Conservation (phyloP, 208 protist genomes). For the Wallacemonas rigidus region DNA sequence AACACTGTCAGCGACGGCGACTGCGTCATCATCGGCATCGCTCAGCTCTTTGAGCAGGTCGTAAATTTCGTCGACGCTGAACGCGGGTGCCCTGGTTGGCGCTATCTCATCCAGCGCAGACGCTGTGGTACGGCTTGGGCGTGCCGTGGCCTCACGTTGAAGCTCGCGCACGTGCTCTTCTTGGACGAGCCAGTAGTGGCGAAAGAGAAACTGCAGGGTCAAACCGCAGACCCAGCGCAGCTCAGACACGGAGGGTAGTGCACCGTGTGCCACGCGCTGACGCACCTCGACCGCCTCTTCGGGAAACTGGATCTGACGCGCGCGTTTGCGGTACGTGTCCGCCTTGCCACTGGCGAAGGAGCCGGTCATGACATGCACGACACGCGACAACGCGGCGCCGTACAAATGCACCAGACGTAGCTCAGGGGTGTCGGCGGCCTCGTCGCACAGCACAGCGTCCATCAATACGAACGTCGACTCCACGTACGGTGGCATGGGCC, state of each 20-base stretch:
- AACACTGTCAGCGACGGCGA: constrained; percentile 9
- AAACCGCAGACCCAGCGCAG: constrained; percentile 79
- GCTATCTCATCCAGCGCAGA: too few relatives aligned
- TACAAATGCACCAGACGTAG: constrained; percentile 38
- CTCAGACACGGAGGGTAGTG: constrained; percentile 63
- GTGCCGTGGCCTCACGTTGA: constrained; percentile 6
- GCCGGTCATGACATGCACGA: constrained; percentile 86
- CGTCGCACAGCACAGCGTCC: constrained; percentile 59
- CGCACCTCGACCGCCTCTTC: constrained; percentile 88
- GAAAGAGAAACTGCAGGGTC: constrained; percentile 78
- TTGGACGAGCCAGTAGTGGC: constrained; percentile 77
- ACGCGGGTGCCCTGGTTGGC: not conserved
- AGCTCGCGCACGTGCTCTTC: constrained; percentile 52
- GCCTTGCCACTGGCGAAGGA: constrained; percentile 58
- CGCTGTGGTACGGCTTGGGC: too few relatives aligned
- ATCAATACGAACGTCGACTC: constrained; percentile 70
- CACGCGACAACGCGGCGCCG: constrained; percentile 74
- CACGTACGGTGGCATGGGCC: constrained; percentile 66
- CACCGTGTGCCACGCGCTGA: constrained; percentile 83
- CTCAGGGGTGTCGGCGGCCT: constrained; percentile 21
- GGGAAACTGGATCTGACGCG: constrained; percentile 68
- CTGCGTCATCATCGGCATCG: constrained; percentile 22
- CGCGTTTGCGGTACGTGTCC: constrained; percentile 83
- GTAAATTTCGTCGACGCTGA: constrained; percentile 60
- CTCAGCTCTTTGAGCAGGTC: constrained; percentile 50